Evolutionary conservation across 257 asterid species (phyloP), one percentile per base, ranked within the genome.

Genomic region (Penstemon eatonii): DNA sequence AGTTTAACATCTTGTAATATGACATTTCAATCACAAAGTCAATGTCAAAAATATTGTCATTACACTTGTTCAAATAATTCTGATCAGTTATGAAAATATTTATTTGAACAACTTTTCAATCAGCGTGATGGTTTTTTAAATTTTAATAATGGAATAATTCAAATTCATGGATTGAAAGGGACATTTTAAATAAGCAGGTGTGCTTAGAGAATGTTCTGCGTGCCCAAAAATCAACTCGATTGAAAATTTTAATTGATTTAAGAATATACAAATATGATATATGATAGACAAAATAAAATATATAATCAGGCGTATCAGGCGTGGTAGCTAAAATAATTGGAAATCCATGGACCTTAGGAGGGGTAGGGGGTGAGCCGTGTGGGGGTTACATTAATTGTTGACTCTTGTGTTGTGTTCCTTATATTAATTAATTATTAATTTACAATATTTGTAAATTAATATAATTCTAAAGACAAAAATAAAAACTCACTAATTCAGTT

Each of bases 161-260:
- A 25, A 25, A 25, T 25, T 25, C 33, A 25, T 53, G 45, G 69
- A 8, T 49, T 15, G 60, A 73, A 68, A 63, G 73, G 67, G 79
- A 79, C 75, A 64, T 57, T n/a, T 61, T 51, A 51, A 73, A 68
- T 63, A 71, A 73, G 79, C 76, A 71, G 49, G 82, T 68, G 83
- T 75, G 83, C 80, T 61, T 74, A 82, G 81, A 81, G 80, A 79
- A 72, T 68, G 75, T 70, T 66, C 65, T 88, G 73, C 90, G 95
- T 88, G 92, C 87, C 87, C 79, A 71, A 80, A 82, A 64, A 81
- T 80, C 77, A 85, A 25, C 33, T 85, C 90, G 78, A 84, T 84
- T 78, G 80, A 2, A 25, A 25, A 25, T 73, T 72, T 75, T 60
- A 41, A 65, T 63, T 66, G 7, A 19, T 33, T 40, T 5, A 44